Evolutionary conservation across 495 filamentous ascomycete genomes (phyloP).

Genomic region (Aspergillus ellipticus): DNA sequence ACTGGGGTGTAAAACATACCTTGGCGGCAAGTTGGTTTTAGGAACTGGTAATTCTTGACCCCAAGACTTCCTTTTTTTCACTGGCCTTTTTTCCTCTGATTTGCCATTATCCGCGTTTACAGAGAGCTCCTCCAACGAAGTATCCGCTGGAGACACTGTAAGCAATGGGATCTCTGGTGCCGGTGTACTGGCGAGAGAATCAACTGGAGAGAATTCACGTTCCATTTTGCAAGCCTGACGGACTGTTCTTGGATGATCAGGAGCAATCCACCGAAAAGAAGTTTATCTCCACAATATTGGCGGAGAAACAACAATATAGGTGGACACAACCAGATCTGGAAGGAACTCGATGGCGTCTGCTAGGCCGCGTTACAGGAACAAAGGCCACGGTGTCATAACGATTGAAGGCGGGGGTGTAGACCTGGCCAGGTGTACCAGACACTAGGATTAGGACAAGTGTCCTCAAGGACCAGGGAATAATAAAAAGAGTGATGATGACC

Average conservation of each 20-base stretch:
- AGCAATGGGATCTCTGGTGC: slow-evolving; percentile 35
- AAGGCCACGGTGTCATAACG: slow-evolving; percentile 41
- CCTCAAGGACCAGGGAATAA: slow-evolving; percentile 10
- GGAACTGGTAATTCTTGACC: slow-evolving; percentile 94
- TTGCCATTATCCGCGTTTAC: slow-evolving; percentile 29
- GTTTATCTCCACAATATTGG: slow-evolving; percentile 1
- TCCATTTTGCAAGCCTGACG: slow-evolving; percentile 30
- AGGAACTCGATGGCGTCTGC: neutral
- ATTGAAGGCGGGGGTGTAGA: slow-evolving; percentile 23
- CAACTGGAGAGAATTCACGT: slow-evolving; percentile 32
- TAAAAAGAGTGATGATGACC: slow-evolving; percentile 16
- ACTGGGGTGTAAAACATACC: slow-evolving; percentile 51
- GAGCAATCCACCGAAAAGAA: slow-evolving; percentile 3
- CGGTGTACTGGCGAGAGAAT: slow-evolving; percentile 31
- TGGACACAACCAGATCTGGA: neutral
- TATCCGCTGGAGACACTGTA: slow-evolving; percentile 51
- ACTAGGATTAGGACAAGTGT: slow-evolving; percentile 35
- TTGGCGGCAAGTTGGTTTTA: slow-evolving; percentile 93
- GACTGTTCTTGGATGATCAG: slow-evolving; percentile 2
- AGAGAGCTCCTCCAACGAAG: slow-evolving; percentile 31
- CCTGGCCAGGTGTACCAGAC: slow-evolving; percentile 15
- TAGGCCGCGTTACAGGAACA: slow-evolving; percentile 14
- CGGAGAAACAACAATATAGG: neutral
- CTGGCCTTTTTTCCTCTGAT: slow-evolving; percentile 66
- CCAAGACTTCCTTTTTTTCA: slow-evolving; percentile 99